A percentile compares a stretch with the other conserved stretches of the same genome.
These are phyloP conservation scores for Cubamyces lactineus DNA, from an alignment of 768 basidiomycete species.

Conservation along the genomic window DNA sequence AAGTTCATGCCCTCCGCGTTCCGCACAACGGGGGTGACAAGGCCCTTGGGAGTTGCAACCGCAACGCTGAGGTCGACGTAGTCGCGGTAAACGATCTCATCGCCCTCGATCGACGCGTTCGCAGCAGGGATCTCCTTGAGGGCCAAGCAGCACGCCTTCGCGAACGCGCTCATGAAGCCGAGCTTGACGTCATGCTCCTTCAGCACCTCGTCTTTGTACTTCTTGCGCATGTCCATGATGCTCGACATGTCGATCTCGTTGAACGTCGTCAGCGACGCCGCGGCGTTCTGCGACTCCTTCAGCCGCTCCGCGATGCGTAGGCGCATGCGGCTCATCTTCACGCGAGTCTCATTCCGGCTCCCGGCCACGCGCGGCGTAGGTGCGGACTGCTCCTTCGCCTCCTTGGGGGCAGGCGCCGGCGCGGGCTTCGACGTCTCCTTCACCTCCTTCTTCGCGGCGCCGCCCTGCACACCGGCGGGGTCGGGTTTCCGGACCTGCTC, in stretches of 20 bases:
- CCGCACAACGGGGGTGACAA: conserved; percentile 94
- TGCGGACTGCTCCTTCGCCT: conserved; percentile 32
- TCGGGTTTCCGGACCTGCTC: conserved; percentile 32
- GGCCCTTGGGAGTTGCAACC: conserved; percentile 95
- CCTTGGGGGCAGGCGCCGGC: conserved; percentile 29
- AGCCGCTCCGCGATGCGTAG: conserved; percentile 95
- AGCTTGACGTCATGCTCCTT: conserved; percentile 96
- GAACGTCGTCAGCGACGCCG: conserved; percentile 96
- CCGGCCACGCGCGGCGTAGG: conserved; percentile 45
- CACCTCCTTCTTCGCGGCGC: conserved; percentile 39
- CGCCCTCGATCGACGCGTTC: conserved; percentile 93
- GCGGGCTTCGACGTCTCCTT: conserved; percentile 41
- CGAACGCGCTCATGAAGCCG: conserved; percentile 98
- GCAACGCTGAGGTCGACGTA: conserved; percentile 95
- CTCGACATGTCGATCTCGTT: conserved; percentile 99
- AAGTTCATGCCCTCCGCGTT: conserved; percentile 88
- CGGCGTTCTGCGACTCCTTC: conserved; percentile 97
- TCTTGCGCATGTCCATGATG: conserved; percentile 88
- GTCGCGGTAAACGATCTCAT: conserved; percentile 91
- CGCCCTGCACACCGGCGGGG: conserved; percentile 36
- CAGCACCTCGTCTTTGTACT: conserved; percentile 89
- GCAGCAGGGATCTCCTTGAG: conserved; percentile 91
- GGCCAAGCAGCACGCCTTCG: conserved; percentile 81
- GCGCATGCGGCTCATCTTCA: conserved; percentile 99
- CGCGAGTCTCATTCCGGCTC: conserved; percentile 85